Evolutionary conservation across 2,329 filamentous ascomycete species (phyloP), one percentile per base, ranked within the genome.

Genomic region (Acrocalymma vagum): DNA sequence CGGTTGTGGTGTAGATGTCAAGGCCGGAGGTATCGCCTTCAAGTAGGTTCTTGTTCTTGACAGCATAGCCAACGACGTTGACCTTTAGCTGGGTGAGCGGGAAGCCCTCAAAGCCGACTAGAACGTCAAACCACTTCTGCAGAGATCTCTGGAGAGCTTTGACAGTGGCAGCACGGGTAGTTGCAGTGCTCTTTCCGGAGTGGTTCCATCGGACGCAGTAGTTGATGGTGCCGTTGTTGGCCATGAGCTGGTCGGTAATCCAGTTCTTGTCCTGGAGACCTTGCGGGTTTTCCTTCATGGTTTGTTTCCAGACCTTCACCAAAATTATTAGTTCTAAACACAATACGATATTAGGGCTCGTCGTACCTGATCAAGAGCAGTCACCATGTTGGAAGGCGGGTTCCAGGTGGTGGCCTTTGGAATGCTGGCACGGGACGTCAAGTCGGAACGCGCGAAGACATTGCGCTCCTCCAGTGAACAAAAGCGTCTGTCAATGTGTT

Each of bases 201-300:
- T 70, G 70, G 42, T 77, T 72, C 74, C 74, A 77, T 33, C 74
- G 71, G 9, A 77, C 72, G 31, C 73, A 77, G 48, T 71, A 67
- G 46, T 72, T 69, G 48, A 73, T 47, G 48, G 41, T 63, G 50
- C 72, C 59, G 11, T 63, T 58, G 40, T 51, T 57, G 34, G 45
- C 55, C 5, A 65, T 51, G 16, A 63, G 22, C 34, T 62, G 58
- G 39, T 67, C 63, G 22, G 48, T 58, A 41, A 60, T 55, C 51
- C 60, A 65, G 45, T 65, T 65, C 45, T 53, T 58, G 45, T 62
- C 60, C 21, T 55, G 25, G 13, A 59, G 50, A 9, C 55, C 44
- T 5, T 60, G 34, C 2, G 53, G 45, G 29, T 60, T 61, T 25
- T 57, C 54, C 32, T 52, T 50, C 31, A 61, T 39, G 14, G 57